Conservation (phyloP, 805 yeast species). For the Starmerella khaoyaiensis region DNA sequence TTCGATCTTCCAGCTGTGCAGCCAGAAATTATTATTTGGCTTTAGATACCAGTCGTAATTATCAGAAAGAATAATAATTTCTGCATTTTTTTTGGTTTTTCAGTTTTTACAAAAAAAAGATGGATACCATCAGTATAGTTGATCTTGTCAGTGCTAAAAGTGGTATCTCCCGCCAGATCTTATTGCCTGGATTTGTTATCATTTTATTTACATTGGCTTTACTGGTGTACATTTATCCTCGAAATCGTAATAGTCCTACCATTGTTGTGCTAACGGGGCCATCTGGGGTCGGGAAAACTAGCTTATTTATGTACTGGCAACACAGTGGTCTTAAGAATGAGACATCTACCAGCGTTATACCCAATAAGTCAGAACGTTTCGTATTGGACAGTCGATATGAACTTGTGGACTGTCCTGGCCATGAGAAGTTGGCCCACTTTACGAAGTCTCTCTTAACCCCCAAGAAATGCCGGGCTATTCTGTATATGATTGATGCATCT, state of each 20-base stretch:
- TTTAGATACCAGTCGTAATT: no score
- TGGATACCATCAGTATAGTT: background rate
- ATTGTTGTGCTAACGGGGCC: slow-evolving; percentile 55
- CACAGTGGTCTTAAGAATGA: background rate
- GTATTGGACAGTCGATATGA: slow-evolving; percentile 9
- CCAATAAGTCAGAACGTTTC: slow-evolving; percentile 10
- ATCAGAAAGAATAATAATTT: no score
- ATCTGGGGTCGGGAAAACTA: slow-evolving; percentile 53
- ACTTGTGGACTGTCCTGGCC: slow-evolving; percentile 82
- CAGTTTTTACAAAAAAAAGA: background rate
- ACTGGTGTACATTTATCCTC: no score
- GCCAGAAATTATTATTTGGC: no score
- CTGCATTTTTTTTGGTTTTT: background rate
- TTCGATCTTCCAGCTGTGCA: no score
- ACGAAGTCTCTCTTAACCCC: slow-evolving; percentile 38
- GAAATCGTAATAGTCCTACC: no score
- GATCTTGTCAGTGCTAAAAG: background rate
- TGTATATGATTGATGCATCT: slow-evolving; percentile 70
- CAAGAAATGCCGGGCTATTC: slow-evolving; percentile 40
- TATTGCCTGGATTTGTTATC: no score
- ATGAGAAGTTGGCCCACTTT: slow-evolving; percentile 52
- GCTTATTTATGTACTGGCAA: slow-evolving; percentile 33
- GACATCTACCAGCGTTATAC: slow-evolving; percentile 17
- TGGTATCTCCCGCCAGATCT: no score
- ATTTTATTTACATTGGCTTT: no score